phyloP scores from a whole-genome alignment of 2,329 filamentous ascomycete species.

The Neopestalotiopsis sp. region DNA sequence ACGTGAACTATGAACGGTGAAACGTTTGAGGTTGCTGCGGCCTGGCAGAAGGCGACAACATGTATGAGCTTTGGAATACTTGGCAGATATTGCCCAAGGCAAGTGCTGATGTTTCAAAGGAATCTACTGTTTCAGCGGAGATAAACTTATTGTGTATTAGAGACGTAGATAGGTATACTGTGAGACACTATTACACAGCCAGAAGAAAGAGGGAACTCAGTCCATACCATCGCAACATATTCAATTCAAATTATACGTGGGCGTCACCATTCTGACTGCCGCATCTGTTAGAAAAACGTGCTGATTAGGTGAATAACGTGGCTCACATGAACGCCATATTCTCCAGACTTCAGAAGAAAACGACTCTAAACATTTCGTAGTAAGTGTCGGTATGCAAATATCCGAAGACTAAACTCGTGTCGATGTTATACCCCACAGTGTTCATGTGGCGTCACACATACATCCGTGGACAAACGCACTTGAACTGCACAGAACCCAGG shows the following conservation, averaged over 20 bases:
- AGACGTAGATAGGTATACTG: not conserved
- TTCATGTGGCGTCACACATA: not conserved
- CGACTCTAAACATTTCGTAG: not conserved
- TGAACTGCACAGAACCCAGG: not conserved
- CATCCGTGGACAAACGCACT: not conserved
- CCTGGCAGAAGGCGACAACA: too few species aligned
- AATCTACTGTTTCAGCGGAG: not conserved
- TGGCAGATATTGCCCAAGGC: not conserved
- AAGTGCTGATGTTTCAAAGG: not conserved
- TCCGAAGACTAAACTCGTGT: not conserved
- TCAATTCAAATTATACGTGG: too few species aligned
- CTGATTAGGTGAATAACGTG: too few species aligned
- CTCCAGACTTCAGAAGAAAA: not conserved
- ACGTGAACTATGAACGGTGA: too few species aligned
- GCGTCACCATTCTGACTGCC: too few species aligned
- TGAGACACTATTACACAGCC: not conserved
- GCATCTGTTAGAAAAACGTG: too few species aligned
- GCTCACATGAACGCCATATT: too few species aligned
- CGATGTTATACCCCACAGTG: not conserved
- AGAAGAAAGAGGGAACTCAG: not conserved
- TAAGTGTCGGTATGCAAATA: not conserved
- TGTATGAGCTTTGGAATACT: not conserved
- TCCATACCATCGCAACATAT: too few species aligned
- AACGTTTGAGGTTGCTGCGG: too few species aligned
- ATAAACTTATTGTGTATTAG: not conserved